phyloP scores from a whole-genome alignment of 2,329 filamentous ascomycete genomes.

The Aulographum hederae region DNA sequence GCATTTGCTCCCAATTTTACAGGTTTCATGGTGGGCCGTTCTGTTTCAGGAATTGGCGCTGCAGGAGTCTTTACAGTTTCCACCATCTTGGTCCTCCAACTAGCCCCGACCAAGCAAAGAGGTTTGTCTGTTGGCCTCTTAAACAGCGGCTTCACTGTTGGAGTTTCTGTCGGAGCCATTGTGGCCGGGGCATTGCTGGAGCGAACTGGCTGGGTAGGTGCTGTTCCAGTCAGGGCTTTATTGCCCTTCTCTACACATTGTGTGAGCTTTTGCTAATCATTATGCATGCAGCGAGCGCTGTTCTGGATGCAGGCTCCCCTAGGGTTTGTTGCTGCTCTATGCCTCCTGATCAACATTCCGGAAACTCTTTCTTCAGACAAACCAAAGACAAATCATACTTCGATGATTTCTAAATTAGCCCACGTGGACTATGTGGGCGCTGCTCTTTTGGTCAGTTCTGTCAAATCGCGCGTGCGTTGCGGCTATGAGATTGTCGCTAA shows the following conservation, averaged over 20 bases:
- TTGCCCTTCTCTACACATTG: neutral
- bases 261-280: neutral
- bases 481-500: neutral
- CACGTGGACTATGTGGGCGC: slow-evolving; percentile 62
- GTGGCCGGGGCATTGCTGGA: slow-evolving; percentile 48
- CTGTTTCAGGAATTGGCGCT: slow-evolving; percentile 48
- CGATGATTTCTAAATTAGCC: slow-evolving; percentile 35
- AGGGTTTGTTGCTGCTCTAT: slow-evolving; percentile 39
- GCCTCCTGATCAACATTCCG: slow-evolving; percentile 50
- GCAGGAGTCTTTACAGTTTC: slow-evolving; percentile 56
- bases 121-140: slow-evolving; percentile 58
- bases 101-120: slow-evolving; percentile 46
- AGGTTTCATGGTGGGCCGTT: slow-evolving; percentile 50
- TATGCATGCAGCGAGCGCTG: slow-evolving; percentile 46
- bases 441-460: slow-evolving; percentile 35
- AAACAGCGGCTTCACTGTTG: slow-evolving; percentile 55
- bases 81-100: slow-evolving; percentile 59
- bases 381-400: slow-evolving; percentile 18
- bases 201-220: slow-evolving; percentile 50
- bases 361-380: slow-evolving; percentile 13
- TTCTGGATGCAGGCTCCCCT: slow-evolving; percentile 57
- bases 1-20: slow-evolving; percentile 39
- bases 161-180: slow-evolving; percentile 53
- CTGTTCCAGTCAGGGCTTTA: neutral
- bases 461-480: neutral